Evolutionary conservation across 371 early-diverging fungal species (phyloP), one percentile per base, ranked within the genome.

Genomic region (Syncephalastrum racemosum): DNA sequence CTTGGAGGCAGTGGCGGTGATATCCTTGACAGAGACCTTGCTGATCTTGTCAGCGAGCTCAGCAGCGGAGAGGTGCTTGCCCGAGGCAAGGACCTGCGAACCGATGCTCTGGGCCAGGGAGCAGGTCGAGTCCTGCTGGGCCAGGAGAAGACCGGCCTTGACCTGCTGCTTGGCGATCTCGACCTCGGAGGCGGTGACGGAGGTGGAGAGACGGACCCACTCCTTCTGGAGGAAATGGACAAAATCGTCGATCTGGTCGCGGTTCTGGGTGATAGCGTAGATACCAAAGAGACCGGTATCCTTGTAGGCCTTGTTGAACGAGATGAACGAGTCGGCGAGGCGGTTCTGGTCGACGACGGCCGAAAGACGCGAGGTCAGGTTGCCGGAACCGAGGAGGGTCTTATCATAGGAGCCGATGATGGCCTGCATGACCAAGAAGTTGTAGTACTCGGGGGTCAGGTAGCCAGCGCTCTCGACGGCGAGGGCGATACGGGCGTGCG

Each of bases 241-340:
- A 54, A 93, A 80, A 60, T 95, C 94, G 74, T 93, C 93, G 57
- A 95, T 79, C 61, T 83, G 73, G 59, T 74, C 77, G 58, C 76
- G 67, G 84, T 91, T 87, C 71, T 92, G 88, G 55, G 88, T 83
- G 54, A 85, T 84, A 58, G 90, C 71, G 85, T 96, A 97, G 68
- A 93, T 85, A 58, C 97, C 97, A 76, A 89, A 97, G 50, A 97
- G 82, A 60, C 96, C 96, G 43, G 95, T 95, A 75, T 97, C 95
- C 55, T 89, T 86, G 88, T 96, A 96, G 39, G 93, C 87, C 52
- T 94, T 92, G 87, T 94, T 93, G 88, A 97, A 96, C 47, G 95
- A 84, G 86, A 88, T 90, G 86, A 92, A 95, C 47, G 91, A 90
- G 82, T 92, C 92, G 68, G 95, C 96, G 44, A 97, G 77, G 63